Base-by-base conservation (phyloP, 2,329 filamentous ascomycete species). In the Alternaria sp. region DNA sequence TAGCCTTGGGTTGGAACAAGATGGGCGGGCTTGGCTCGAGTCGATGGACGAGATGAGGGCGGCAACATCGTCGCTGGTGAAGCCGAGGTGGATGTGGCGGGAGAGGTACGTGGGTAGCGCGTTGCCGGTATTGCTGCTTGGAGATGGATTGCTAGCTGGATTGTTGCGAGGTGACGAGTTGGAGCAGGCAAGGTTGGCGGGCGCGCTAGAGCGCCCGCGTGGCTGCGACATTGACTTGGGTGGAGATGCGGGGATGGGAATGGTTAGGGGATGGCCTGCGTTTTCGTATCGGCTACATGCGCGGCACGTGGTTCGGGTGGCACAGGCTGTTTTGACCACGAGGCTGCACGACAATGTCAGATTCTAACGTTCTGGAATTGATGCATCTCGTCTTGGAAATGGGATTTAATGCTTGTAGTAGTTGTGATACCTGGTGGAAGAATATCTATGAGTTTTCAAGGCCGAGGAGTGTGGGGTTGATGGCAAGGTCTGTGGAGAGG, bases 381-480 rank as follows among this genome's bases (percentile, higher is more conserved):
- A 2, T 17, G 17, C 17, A 17, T 17, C 17, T 17, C 17, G 17
- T 17, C 17, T 68, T 83, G 7, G 80, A 82, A 51, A 71, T 80
- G 0, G 80, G 80, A 0, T 81, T 79, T 65, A 77, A 80, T 51
- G 77, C 79, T 4, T 80, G 77, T 34, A 75, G 72, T 46, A 75
- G 75, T 1, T 81, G 82, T 44, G 81, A 83, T 65, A 79, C 77
- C 0, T 65, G 83, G 13, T 81, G 80, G 0, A 83, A 83, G 74
- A 80, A 80, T 23, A 72, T 77, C 37, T 76, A 72, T 13, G 81
- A 83, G 73, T 83, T 81, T 62, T 46, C 83, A 51, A 67, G 80
- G 45, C 77, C 77, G 23, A 80, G 79, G 61, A 74, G 72, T n/a
- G 79, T 83, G 0, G 80, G 83, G 56, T 67, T 83, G 3, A 81